Base-by-base conservation (phyloP, 257 asterid genomes). In the Solanum pennellii region DNA sequence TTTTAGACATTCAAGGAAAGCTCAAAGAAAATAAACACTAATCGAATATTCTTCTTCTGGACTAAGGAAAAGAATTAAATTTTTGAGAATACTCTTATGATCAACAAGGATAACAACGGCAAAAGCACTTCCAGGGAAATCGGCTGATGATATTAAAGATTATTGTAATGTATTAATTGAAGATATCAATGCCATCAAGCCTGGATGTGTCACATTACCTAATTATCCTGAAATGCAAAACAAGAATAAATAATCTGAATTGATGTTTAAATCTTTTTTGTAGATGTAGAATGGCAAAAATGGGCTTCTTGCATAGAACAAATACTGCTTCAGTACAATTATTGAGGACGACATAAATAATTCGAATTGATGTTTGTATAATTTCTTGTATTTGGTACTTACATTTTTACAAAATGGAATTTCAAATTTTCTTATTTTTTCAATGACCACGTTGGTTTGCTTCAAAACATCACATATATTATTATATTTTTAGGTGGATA, bases 11-110 rank as follows among this genome's bases (percentile, higher is more conserved):
- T 44, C 47, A 77, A 33, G 73, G 73, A 80, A 82, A 84, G 86
- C 47, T 33, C 35, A 72, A 79, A 79, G 65, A 80, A 84, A 83
- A 92, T 92, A 90, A 86, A 89, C 83, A 73, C 74, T 56, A 59
- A 90, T 49, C 47, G 60, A 88, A 82, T 90, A 86, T 86, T 89
- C 83, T 73, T 89, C 31, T n/a, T 62, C 7, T 92, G 92, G 96
- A 89, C 90, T 5, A 73, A 65, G 87, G 91, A 92, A 84, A 90
- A 91, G 90, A 84, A 93, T 82, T 87, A 91, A 90, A 92, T 92
- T 42, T 93, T 89, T 59, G 95, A 91, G 87, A 89, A 86, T 87
- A 92, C 90, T 27, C 83, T 21, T 21, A 89, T 89, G 3, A n/a
- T 83, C 62, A 66, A 85, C 88, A 71, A 62, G 39, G 88, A 90